phyloP scores from a whole-genome alignment of 106 monocot genomes.

The Alisma plantagoaquatica region DNA sequence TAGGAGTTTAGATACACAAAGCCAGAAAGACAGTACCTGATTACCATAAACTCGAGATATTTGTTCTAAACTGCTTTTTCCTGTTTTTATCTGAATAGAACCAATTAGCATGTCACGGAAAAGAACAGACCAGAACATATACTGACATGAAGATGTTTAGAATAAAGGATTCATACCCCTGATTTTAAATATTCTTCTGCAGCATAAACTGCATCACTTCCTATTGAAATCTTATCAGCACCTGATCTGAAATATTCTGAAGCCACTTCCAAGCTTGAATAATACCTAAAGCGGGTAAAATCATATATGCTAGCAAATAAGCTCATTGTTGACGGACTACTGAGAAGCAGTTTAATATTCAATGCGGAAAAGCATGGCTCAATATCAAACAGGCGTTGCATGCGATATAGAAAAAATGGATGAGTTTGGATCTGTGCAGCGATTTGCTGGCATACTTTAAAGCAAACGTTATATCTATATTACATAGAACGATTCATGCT shows the following conservation, averaged over 20 bases:
- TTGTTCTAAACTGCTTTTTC: slow-evolving; percentile 94
- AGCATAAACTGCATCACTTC: slow-evolving; percentile 99
- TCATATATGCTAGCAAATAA: no score
- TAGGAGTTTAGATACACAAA: background rate
- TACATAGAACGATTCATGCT: no score
- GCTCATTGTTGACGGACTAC: no score
- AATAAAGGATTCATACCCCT: slow-evolving; percentile 54
- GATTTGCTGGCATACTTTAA: no score
- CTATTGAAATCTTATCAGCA: slow-evolving; percentile 98
- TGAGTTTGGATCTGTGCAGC: no score
- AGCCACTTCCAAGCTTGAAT: slow-evolving; percentile 96
- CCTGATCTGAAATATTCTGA: slow-evolving; percentile 98
- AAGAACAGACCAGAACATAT: background rate
- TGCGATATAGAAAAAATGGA: no score
- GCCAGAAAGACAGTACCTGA: slow-evolving; percentile 37
- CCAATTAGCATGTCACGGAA: background rate
- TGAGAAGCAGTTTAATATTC: no score
- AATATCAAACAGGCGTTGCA: no score
- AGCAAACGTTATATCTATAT: no score
- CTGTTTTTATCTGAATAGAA: slow-evolving; percentile 65
- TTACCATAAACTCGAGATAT: slow-evolving; percentile 92
- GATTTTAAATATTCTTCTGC: slow-evolving; percentile 75
- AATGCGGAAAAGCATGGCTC: no score
- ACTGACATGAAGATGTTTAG: background rate
- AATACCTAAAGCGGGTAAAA: slow-evolving; percentile 37